Conservation (phyloP, 495 filamentous ascomycete species). For the Tuber aestivum region DNA sequence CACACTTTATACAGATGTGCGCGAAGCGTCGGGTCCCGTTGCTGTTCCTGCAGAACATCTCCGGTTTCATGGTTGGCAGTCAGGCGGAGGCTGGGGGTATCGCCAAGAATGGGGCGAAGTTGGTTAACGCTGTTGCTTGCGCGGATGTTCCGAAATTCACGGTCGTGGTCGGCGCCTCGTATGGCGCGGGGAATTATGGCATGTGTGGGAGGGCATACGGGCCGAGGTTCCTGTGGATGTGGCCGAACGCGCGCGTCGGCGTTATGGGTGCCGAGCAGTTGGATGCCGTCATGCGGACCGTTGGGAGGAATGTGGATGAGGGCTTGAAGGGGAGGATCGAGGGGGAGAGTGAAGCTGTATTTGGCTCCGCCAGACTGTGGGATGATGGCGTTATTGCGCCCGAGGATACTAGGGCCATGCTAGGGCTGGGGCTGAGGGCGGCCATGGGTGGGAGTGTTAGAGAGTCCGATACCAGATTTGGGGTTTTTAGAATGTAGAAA, state of each 20-base stretch:
- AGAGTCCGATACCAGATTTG: conserved; percentile 68
- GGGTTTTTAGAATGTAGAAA: conserved; percentile 87
- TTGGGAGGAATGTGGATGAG: conserved; percentile 76
- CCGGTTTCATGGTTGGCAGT: conserved; percentile 93
- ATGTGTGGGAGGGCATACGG: conserved; percentile 90
- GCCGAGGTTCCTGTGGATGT: conserved; percentile 90
- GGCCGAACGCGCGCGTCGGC: conserved; percentile 90
- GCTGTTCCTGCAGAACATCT: conserved; percentile 93
- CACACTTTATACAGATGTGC: conserved; percentile 98
- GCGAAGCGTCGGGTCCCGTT: conserved; percentile 81
- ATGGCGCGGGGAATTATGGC: conserved; percentile 66
- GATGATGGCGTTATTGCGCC: conserved; percentile 94
- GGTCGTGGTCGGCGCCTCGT: conserved; percentile 84
- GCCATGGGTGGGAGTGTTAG: conserved; percentile 64
- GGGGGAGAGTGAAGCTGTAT: conserved; percentile 79
- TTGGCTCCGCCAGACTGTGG: conserved; percentile 84
- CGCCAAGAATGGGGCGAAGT: conserved; percentile 95
- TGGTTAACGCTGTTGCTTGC: conserved; percentile 92
- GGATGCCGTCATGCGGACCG: conserved; percentile 86
- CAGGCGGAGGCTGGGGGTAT: conserved; percentile 93
- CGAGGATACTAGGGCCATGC: conserved; percentile 72
- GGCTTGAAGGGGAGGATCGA: conserved; percentile 80
- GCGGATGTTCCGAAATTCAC: conserved; percentile 97
- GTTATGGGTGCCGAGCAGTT: conserved; percentile 97
- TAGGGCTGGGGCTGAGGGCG: conserved; percentile 75